Evolutionary conservation across 2,329 filamentous ascomycete genomes (phyloP).

Genomic region (Fusarium guadeloupense): DNA sequence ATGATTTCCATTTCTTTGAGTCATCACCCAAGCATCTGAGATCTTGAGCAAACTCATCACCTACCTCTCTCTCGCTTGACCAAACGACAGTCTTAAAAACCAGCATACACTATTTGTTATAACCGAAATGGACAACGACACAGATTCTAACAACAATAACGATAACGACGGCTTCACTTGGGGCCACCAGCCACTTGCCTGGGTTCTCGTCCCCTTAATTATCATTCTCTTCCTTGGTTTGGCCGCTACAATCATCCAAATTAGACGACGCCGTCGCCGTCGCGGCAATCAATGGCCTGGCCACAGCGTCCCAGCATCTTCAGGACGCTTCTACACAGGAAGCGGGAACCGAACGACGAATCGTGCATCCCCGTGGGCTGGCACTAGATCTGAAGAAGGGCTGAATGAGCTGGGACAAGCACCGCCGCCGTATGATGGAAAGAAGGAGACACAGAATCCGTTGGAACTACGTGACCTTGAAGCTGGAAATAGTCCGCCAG

Average conservation of each 20-base stretch:
- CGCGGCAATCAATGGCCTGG: slow-evolving; percentile 27
- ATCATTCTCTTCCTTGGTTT: slow-evolving; percentile 54
- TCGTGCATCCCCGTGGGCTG: slow-evolving; percentile 42
- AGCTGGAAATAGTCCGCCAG: slow-evolving; percentile 42
- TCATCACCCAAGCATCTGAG: not conserved
- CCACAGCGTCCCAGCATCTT: slow-evolving; percentile 23
- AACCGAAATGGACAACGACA: slow-evolving; percentile 18
- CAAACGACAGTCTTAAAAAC: not conserved
- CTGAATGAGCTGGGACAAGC: slow-evolving; percentile 71
- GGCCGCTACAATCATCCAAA: slow-evolving; percentile 53
- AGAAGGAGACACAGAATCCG: slow-evolving; percentile 39
- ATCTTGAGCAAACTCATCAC: not conserved
- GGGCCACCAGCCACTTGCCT: slow-evolving; percentile 63
- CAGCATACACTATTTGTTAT: not conserved
- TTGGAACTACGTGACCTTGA: slow-evolving; percentile 43
- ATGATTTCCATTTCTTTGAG: not conserved
- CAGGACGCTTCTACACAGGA: slow-evolving; percentile 32
- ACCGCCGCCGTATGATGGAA: slow-evolving; percentile 67
- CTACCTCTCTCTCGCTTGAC: not conserved
- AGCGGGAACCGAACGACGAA: slow-evolving; percentile 13
- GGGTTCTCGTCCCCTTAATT: slow-evolving; percentile 62
- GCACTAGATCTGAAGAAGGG: slow-evolving; percentile 58
- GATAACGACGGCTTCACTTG: slow-evolving; percentile 38
- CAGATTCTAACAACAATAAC: not conserved
- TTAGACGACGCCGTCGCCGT: slow-evolving; percentile 51